These are phyloP conservation scores for Neonectria magnoliae DNA, from an alignment of 2,329 filamentous ascomycete genomes.

Conservation along the genomic window DNA sequence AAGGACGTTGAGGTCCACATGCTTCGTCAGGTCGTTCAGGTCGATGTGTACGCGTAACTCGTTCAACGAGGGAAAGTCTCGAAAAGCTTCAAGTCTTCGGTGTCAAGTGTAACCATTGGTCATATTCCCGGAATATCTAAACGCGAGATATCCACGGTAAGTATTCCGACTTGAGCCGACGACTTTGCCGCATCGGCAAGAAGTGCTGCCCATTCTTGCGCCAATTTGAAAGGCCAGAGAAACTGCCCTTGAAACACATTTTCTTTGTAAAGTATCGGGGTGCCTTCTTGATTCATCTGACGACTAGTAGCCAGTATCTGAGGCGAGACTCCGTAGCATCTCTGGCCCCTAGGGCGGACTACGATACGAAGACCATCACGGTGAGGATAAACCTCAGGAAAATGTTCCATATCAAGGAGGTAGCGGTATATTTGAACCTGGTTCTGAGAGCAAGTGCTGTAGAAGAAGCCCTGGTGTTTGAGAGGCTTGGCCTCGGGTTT, in stretches of 20 bases:
- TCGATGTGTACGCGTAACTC: slow-evolving; percentile 21
- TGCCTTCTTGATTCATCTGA: slow-evolving; percentile 21
- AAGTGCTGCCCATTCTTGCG: background rate
- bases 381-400: background rate
- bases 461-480: background rate
- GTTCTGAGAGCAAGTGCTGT: slow-evolving; percentile 19
- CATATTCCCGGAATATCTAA: background rate
- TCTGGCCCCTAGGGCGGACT: background rate
- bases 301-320: slow-evolving; percentile 20
- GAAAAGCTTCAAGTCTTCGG: slow-evolving; percentile 1
- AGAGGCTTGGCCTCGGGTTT: too few species aligned
- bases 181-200: slow-evolving; percentile 7
- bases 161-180: slow-evolving; percentile 11
- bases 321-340: background rate
- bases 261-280: slow-evolving; percentile 13
- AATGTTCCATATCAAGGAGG: slow-evolving; percentile 10
- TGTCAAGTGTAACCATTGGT: slow-evolving; percentile 3
- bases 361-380: slow-evolving; percentile 18
- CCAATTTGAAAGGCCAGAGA: slow-evolving; percentile 7
- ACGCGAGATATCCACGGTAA: slow-evolving; percentile 10
- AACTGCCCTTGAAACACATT: slow-evolving; percentile 18
- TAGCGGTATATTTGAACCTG: slow-evolving; percentile 23
- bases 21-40: background rate
- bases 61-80: slow-evolving; percentile 18
- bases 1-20: background rate